Evolutionary conservation across 1,284 basidiomycete species (phyloP).

Genomic region (Athelia psychrophila): DNA sequence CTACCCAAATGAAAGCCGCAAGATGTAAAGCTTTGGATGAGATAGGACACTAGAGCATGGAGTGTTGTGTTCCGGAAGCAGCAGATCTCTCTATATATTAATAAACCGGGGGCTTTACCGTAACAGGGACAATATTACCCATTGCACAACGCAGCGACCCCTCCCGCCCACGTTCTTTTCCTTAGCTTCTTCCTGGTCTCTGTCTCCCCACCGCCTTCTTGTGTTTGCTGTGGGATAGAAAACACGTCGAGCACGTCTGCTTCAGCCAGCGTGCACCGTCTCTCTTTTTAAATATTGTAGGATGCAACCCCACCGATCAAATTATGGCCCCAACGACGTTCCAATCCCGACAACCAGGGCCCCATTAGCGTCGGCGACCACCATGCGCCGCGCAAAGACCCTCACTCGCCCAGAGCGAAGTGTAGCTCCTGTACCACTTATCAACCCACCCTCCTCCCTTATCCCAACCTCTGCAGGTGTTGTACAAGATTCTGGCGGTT

Average conservation of each 20-base stretch:
- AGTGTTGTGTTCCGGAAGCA: too few relatives aligned
- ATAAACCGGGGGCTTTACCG: too few relatives aligned
- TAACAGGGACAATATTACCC: too few relatives aligned
- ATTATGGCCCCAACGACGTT: conserved; percentile 57
- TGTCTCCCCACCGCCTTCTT: not conserved
- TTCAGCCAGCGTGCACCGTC: not conserved
- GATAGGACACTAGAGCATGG: too few relatives aligned
- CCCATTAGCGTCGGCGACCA: conserved; percentile 51
- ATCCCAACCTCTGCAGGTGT: conserved; percentile 32
- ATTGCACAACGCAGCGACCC: too few relatives aligned
- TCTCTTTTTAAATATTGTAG: not conserved
- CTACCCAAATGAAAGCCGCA: too few relatives aligned
- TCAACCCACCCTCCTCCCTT: conserved; percentile 64
- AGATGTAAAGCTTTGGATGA: too few relatives aligned
- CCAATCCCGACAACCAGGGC: conserved; percentile 66
- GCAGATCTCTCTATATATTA: too few relatives aligned
- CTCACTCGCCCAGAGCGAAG: conserved; percentile 94
- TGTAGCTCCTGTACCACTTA: conserved; percentile 91
- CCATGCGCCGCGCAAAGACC: conserved; percentile 86
- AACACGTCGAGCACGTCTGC: not conserved
- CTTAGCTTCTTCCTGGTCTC: not conserved
- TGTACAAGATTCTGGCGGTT: conserved; percentile 38
- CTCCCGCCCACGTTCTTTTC: not conserved
- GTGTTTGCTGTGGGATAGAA: not conserved
- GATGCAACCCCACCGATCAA: conserved; percentile 57